Base-by-base conservation (phyloP, 345 rosid genomes). In the Eucalyptus pauciflora region DNA sequence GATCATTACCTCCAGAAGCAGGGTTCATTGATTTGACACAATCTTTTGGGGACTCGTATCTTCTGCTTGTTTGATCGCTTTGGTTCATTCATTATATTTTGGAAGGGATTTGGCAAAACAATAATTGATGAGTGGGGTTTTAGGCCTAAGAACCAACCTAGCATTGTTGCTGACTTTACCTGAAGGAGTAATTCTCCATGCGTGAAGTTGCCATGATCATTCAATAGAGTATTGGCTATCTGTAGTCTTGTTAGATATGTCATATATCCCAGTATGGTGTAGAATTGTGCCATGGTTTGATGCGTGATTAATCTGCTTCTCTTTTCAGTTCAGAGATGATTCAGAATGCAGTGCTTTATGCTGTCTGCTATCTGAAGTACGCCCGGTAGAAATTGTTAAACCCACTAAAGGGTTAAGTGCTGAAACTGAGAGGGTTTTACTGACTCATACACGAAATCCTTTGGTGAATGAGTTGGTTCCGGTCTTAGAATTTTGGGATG, bases 371-470 rank as follows among this genome's bases (percentile, higher is more conserved):
- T 94, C 99, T 88, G 97, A 98, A 94, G 87, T 95, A 87, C 95
- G 97, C 91, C 99, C 99, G 4, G 99, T 96, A 89, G 99, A 98
- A 94, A 94, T 98, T 85, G 95, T 98, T 85, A 98, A 96, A 93
- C 99, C 99, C 91, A 93, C 94, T 89, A 94, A 94, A 54, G 13
- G 89, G 87, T 94, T 98, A 86, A 95, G 99, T 89, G 89, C 94
- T 91, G 96, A 94, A 93, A 93, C 97, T 80, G 99, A 98, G 94
- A 94, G 91, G 90, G 95, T 94, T 81, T 90, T 98, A 85, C 80
- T 92, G 90, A 94, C 99, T 92, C 94, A 98, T 91, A 95, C 99
- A 88, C 95, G 99, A 92, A 95, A 92, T 90, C 97, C 98, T 86
- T 94, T 98, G 88, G 92, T 98, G 88, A 98, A 95, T 93, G 97